These are phyloP conservation scores for Knufia fluminis DNA, from an alignment of 2,329 filamentous ascomycete genomes.

Conservation along the genomic window DNA sequence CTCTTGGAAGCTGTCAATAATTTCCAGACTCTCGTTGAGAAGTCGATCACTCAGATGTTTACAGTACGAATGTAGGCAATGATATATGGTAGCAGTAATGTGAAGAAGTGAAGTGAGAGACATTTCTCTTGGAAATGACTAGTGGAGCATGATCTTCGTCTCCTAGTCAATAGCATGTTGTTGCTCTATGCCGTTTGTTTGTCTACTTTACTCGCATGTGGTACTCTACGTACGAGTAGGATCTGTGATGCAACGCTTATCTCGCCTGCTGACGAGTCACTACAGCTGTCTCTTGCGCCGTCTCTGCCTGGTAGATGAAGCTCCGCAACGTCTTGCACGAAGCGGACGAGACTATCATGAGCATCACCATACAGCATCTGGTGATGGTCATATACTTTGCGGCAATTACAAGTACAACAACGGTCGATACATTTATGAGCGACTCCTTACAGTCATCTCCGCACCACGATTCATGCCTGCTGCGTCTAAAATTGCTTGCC, in stretches of 20 bases:
- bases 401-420: too few relatives aligned
- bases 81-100: too few relatives aligned
- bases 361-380: too few relatives aligned
- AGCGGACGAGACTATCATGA: too few relatives aligned
- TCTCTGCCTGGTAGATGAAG: not conserved
- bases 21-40: not conserved
- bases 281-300: not conserved
- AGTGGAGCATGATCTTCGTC: not conserved
- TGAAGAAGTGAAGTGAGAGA: not conserved
- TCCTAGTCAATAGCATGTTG: conserved; percentile 1
- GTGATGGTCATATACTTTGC: too few relatives aligned
- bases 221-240: not conserved
- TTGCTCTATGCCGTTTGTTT: not conserved
- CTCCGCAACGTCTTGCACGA: not conserved
- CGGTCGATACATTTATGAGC: not conserved
- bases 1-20: not conserved
- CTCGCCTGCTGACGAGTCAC: not conserved
- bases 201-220: too few relatives aligned
- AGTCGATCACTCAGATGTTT: not conserved
- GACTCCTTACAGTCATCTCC: not conserved
- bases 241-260: not conserved
- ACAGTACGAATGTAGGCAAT: too few relatives aligned
- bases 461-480: not conserved
- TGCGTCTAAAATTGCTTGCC: not conserved
- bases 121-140: not conserved